phyloP scores from a whole-genome alignment of 352 stramenopile genomes.

The Phytophthora fragariaefolia region DNA sequence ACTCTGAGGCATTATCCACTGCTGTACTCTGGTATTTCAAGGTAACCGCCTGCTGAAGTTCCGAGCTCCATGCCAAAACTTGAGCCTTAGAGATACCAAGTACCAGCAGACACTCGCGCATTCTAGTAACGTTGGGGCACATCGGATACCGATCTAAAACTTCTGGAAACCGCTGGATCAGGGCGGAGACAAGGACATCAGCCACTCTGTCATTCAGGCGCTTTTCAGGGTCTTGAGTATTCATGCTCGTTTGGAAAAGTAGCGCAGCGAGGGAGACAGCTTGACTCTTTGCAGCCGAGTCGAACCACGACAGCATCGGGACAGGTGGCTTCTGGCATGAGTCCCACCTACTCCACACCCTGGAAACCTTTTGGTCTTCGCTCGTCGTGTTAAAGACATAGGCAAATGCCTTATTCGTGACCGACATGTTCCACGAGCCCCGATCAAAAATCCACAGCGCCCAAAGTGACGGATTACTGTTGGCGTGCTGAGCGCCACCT shows the following conservation, averaged over 20 bases:
- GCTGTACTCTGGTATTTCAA: neutral
- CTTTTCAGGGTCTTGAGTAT: slow-evolving; percentile 11
- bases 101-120: neutral
- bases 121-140: slow-evolving; percentile 12
- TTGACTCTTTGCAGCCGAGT: neutral
- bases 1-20: neutral
- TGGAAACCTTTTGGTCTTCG: slow-evolving; percentile 12
- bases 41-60: neutral
- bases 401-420: slow-evolving; percentile 13
- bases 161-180: slow-evolving; percentile 7
- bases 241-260: slow-evolving; percentile 14
- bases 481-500: slow-evolving; percentile 1
- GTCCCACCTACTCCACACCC: slow-evolving; percentile 7
- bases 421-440: slow-evolving; percentile 10
- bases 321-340: neutral
- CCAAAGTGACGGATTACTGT: slow-evolving; percentile 3
- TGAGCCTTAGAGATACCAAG: slow-evolving; percentile 8
- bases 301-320: slow-evolving; percentile 1
- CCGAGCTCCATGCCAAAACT: slow-evolving; percentile 8
- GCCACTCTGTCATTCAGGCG: slow-evolving; percentile 2
- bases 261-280: neutral
- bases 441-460: slow-evolving; percentile 21
- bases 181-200: neutral
- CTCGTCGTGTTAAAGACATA: slow-evolving; percentile 20
- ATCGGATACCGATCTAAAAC: slow-evolving; percentile 13